phyloP scores from a whole-genome alignment of 192 early-diverging fungal species.

The Obelidium mucronatum region DNA sequence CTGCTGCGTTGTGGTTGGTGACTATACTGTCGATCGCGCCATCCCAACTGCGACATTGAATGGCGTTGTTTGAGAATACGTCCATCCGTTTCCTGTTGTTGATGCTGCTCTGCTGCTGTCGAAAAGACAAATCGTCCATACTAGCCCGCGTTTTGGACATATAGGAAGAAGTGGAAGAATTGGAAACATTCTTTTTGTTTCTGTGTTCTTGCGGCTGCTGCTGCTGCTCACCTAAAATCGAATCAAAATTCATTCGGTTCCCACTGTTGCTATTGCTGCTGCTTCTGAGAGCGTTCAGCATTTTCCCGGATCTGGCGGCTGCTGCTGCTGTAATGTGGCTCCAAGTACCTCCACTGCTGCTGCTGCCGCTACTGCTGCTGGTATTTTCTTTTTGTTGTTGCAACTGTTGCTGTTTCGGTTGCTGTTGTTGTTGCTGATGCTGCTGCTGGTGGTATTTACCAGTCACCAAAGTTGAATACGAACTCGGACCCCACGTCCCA shows the following conservation, averaged over 20 bases:
- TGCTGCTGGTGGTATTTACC: too few relatives aligned
- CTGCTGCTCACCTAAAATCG: too few relatives aligned
- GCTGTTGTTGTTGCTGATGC: too few relatives aligned
- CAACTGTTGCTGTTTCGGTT: too few relatives aligned
- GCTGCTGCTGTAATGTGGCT: not conserved
- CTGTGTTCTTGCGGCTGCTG: too few relatives aligned
- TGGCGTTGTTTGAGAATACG: not conserved
- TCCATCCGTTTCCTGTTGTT: not conserved
- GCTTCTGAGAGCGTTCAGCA: not conserved
- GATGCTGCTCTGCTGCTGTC: too few relatives aligned
- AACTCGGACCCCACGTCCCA: constrained; percentile 27
- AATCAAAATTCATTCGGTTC: too few relatives aligned
- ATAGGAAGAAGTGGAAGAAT: not conserved
- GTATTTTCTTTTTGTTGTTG: not conserved
- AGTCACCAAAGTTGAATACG: too few relatives aligned
- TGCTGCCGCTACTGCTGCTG: not conserved
- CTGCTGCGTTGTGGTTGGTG: too few relatives aligned
- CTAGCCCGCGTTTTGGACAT: not conserved
- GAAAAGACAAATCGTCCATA: not conserved
- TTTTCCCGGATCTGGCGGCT: not conserved
- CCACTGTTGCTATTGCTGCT: not conserved
- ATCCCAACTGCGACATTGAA: too few relatives aligned
- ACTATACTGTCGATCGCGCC: too few relatives aligned
- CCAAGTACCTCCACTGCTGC: not conserved
- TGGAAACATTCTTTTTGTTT: too few relatives aligned